A percentile compares a stretch with the other conserved stretches of the same genome.
Conservation (phyloP, 192 early-diverging fungal genomes). For the Coemansia sp. region DNA sequence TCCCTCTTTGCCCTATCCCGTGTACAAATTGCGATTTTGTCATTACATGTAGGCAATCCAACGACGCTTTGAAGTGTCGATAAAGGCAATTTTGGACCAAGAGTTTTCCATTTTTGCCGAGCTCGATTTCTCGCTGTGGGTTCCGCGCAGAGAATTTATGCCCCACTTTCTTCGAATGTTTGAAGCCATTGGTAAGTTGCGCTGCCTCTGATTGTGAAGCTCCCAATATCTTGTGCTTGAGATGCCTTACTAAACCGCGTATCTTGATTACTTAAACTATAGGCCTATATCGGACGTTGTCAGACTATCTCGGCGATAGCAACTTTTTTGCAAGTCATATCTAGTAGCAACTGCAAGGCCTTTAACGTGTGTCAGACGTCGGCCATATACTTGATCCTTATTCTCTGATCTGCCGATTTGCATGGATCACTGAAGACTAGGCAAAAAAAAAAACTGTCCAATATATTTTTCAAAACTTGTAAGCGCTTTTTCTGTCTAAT, state of each 20-base stretch:
- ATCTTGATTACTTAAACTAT: neutral
- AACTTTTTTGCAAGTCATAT: constrained; percentile 17
- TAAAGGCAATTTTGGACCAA: constrained; percentile 78
- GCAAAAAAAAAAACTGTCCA: neutral
- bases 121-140: constrained; percentile 88
- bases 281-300: constrained; percentile 30
- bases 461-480: neutral
- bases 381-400: neutral
- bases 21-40: neutral
- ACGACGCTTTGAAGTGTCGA: constrained; percentile 71
- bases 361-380: neutral
- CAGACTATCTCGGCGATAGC: constrained; percentile 32
- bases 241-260: neutral
- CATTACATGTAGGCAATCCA: constrained; percentile 64
- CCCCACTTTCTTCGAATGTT: constrained; percentile 92
- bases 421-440: neutral
- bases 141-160: constrained; percentile 85
- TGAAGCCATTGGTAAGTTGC: constrained; percentile 57
- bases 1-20: neutral
- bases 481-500: too few relatives aligned
- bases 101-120: constrained; percentile 92
- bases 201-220: neutral
- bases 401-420: neutral
- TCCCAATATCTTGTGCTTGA: neutral
- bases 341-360: neutral